These are phyloP conservation scores for Starmerella ratchasimensis DNA, from an alignment of 805 yeast species.

Conservation along the genomic window DNA sequence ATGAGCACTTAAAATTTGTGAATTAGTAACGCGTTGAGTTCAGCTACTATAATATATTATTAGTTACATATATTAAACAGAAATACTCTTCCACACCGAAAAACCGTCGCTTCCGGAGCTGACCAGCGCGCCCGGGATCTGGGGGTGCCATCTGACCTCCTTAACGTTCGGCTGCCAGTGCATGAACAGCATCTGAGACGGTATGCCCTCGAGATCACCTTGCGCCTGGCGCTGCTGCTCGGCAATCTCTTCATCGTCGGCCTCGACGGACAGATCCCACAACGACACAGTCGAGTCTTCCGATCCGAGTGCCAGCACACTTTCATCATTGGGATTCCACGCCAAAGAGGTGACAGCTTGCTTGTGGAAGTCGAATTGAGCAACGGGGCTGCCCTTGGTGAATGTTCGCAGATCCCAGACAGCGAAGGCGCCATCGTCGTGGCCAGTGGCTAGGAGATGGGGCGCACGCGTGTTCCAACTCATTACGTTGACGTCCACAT, in stretches of 20 bases:
- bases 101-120: conserved; percentile 94
- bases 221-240: conserved; percentile 65
- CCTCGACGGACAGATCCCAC: conserved; percentile 98
- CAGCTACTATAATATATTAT: too few relatives aligned
- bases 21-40: neutral
- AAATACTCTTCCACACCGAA: conserved; percentile 90
- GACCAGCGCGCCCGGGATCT: conserved; percentile 89
- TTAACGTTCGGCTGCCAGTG: conserved; percentile 98
- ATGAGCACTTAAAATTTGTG: too few relatives aligned
- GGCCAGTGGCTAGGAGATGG: conserved; percentile 85
- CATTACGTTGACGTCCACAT: conserved; percentile 80
- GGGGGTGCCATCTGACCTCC: conserved; percentile 96
- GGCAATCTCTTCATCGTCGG: conserved; percentile 92
- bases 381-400: conserved; percentile 66
- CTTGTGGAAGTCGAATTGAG: conserved; percentile 88
- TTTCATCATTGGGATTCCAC: conserved; percentile 90
- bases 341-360: conserved; percentile 85
- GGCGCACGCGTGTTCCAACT: conserved; percentile 86
- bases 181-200: conserved; percentile 88
- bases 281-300: conserved; percentile 94
- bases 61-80: conserved; percentile 39
- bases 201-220: conserved; percentile 70
- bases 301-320: conserved; percentile 86
- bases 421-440: conserved; percentile 95
- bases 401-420: conserved; percentile 93